Percentiles rank a stretch among this genome's conserved stretches.
phyloP scores from a whole-genome alignment of 192 early-diverging fungal genomes.

The Coemansia sp. region DNA sequence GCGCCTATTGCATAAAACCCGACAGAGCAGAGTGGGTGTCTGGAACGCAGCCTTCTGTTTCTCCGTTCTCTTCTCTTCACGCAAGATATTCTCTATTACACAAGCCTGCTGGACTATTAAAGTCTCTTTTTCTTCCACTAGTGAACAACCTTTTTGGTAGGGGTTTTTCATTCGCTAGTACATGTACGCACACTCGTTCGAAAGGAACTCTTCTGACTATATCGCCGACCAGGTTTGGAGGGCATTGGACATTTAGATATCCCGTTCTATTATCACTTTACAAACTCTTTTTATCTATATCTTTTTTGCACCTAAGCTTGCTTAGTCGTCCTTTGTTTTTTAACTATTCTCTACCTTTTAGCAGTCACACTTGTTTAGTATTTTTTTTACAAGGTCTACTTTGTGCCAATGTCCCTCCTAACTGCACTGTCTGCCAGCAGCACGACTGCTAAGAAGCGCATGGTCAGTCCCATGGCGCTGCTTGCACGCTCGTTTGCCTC shows the following conservation, averaged over 20 bases:
- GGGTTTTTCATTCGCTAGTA: conserved; percentile 10
- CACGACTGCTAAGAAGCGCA: conserved; percentile 17
- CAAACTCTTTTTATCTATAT: background rate
- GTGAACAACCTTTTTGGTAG: background rate
- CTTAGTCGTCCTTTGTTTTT: background rate
- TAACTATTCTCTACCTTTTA: conserved; percentile 12
- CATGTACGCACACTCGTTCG: conserved; percentile 81
- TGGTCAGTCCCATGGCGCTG: conserved; percentile 14
- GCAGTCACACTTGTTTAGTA: conserved; percentile 14
- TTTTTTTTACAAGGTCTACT: background rate
- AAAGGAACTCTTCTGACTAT: conserved; percentile 88
- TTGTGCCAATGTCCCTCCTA: conserved; percentile 30
- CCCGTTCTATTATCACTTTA: background rate
- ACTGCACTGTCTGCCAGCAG: conserved; percentile 7
- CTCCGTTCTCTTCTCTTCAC: conserved; percentile 4
- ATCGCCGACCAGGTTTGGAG: conserved; percentile 75
- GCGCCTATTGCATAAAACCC: background rate
- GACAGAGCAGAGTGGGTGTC: background rate
- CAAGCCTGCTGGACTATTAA: background rate
- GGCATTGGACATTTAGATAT: conserved; percentile 34
- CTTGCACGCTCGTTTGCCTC: conserved; percentile 50
- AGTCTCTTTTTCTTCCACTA: background rate
- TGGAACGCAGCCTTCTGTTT: conserved; percentile 1
- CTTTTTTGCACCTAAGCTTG: background rate
- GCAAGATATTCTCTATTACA: background rate